Percentiles rank a stretch among this genome's conserved stretches.
phyloP scores from a whole-genome alignment of 164 flowering plant genomes.

The Aristolochia fimbriata region DNA sequence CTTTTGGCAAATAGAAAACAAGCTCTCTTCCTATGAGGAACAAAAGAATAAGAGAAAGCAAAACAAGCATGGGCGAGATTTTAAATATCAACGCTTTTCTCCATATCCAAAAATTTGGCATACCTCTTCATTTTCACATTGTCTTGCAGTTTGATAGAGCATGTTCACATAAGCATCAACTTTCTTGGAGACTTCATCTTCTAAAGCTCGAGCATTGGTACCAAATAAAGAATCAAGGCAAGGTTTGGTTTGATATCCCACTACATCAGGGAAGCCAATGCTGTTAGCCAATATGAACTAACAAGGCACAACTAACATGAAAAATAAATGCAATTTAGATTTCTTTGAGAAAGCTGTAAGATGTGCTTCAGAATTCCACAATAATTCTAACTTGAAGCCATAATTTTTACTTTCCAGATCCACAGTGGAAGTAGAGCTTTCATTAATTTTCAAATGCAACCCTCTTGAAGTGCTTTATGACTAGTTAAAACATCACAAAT shows the following conservation, averaged over 20 bases:
- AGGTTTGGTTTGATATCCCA: conserved; percentile 36
- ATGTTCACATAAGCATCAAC: conserved; percentile 21
- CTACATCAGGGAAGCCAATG: conserved; percentile 16
- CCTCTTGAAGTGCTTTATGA: too few species aligned
- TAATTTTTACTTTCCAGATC: background rate
- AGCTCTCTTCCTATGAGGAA: background rate
- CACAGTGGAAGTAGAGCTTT: background rate
- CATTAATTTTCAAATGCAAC: background rate
- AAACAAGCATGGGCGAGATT: background rate
- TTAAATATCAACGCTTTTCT: background rate
- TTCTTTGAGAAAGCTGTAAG: background rate
- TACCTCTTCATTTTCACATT: conserved; percentile 36
- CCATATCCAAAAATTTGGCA: background rate
- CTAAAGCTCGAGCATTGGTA: conserved; percentile 28
- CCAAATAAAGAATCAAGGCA: conserved; percentile 22
- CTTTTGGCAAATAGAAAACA: background rate
- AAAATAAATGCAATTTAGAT: background rate
- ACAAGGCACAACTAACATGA: background rate
- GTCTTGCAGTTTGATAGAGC: conserved; percentile 29
- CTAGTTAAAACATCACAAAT: too few species aligned
- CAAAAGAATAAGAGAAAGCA: background rate
- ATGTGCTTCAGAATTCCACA: background rate
- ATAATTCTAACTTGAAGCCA: background rate
- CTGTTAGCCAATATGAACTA: background rate
- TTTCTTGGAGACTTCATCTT: conserved; percentile 36